Conservation (phyloP, 768 basidiomycete genomes). For the Suillus brevipes region DNA sequence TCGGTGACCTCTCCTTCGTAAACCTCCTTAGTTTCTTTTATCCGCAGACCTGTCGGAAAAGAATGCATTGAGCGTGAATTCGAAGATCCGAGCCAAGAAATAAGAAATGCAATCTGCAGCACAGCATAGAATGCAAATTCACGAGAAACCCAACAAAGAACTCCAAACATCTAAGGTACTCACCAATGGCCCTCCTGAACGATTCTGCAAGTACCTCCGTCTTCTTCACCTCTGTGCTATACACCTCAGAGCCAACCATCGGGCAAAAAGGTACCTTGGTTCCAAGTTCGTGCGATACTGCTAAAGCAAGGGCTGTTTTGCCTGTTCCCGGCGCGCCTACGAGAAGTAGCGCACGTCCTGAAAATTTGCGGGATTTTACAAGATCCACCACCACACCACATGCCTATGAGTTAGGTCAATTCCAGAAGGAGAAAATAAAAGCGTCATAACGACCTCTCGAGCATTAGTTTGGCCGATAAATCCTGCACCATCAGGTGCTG, state of each 20-base stretch:
- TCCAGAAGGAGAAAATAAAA: background rate
- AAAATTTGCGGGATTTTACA: slow-evolving; percentile 89
- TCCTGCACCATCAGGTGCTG: slow-evolving; percentile 70
- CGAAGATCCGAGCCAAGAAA: background rate
- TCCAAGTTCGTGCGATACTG: slow-evolving; percentile 92
- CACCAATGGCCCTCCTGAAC: slow-evolving; percentile 94
- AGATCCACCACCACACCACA: slow-evolving; percentile 90
- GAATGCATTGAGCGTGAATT: background rate
- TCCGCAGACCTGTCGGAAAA: slow-evolving; percentile 71
- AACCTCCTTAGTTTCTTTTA: slow-evolving; percentile 99
- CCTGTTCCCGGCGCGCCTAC: slow-evolving; percentile 97
- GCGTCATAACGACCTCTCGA: slow-evolving; percentile 64
- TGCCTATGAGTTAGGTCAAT: slow-evolving; percentile 49
- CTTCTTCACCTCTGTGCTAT: slow-evolving; percentile 97
- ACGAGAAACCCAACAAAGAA: background rate
- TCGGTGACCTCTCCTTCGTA: slow-evolving; percentile 99
- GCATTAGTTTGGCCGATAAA: slow-evolving; percentile 91
- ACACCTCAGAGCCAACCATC: slow-evolving; percentile 98
- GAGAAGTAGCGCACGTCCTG: slow-evolving; percentile 87
- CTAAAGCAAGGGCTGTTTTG: slow-evolving; percentile 96
- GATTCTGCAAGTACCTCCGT: slow-evolving; percentile 96
- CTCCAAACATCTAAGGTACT: slow-evolving; percentile 29
- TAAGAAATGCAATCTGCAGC: background rate
- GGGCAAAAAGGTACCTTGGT: slow-evolving; percentile 96
- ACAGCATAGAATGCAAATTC: background rate